phyloP scores from a whole-genome alignment of 108 stramenopile species.

The Thalassiosira profunda region DNA sequence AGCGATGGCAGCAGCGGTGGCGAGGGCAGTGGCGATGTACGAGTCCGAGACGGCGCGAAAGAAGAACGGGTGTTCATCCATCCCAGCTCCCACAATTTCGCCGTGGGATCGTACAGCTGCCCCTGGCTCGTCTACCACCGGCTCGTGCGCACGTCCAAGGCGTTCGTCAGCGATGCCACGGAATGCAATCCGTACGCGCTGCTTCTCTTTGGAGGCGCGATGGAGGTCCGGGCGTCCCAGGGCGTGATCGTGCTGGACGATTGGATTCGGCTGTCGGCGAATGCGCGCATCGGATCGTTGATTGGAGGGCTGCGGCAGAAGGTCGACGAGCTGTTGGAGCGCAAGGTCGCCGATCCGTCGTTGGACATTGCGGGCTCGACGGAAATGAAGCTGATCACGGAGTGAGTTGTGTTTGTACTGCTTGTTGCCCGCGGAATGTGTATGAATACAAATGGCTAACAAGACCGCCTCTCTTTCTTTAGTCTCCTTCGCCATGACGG shows the following conservation, averaged over 20 bases:
- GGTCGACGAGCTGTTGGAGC: slow-evolving; percentile 74
- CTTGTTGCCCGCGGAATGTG: not conserved
- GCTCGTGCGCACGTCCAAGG: slow-evolving; percentile 88
- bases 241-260: slow-evolving; percentile 79
- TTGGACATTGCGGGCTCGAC: slow-evolving; percentile 61
- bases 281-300: slow-evolving; percentile 91
- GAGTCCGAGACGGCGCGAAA: slow-evolving; percentile 1
- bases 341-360: slow-evolving; percentile 68
- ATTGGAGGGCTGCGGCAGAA: slow-evolving; percentile 81
- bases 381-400: slow-evolving; percentile 73
- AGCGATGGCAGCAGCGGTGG: slow-evolving; percentile 16
- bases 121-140: slow-evolving; percentile 95
- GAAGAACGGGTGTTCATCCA: slow-evolving; percentile 95
- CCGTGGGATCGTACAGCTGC: slow-evolving; percentile 83
- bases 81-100: slow-evolving; percentile 86
- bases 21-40: slow-evolving; percentile 1
- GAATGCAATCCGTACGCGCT: slow-evolving; percentile 92
- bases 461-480: not conserved
- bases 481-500: slow-evolving; percentile 10
- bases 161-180: slow-evolving; percentile 92
- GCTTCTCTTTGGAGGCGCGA: slow-evolving; percentile 91
- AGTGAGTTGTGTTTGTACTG: slow-evolving; percentile 17
- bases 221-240: slow-evolving; percentile 87
- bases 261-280: slow-evolving; percentile 83
- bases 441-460: not conserved